phyloP scores from a whole-genome alignment of 352 stramenopile genomes.

The Pythium chondricola region DNA sequence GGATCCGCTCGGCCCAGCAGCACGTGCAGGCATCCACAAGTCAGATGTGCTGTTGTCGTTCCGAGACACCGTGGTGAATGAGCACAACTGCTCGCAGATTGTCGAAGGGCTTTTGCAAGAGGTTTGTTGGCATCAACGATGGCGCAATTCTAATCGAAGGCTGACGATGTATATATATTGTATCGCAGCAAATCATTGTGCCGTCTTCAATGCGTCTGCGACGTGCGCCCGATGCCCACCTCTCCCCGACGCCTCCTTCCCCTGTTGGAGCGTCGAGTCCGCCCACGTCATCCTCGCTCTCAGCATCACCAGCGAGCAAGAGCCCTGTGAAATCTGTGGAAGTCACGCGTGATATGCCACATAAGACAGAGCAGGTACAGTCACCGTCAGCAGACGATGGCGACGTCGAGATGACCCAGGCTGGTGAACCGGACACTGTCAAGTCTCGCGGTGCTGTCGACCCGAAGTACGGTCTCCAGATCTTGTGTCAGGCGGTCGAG shows the following conservation, averaged over 20 bases:
- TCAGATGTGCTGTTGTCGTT: slow-evolving; percentile 79
- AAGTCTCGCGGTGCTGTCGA: slow-evolving; percentile 26
- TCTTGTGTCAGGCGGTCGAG: slow-evolving; percentile 64
- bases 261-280: slow-evolving; percentile 11
- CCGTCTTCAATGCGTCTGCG: slow-evolving; percentile 66
- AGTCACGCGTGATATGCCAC: not conserved
- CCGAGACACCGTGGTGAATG: slow-evolving; percentile 60
- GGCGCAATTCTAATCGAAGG: not conserved
- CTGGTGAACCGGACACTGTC: slow-evolving; percentile 15
- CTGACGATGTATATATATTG: not conserved
- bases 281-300: not conserved
- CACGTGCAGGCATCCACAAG: slow-evolving; percentile 72
- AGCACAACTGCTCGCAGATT: slow-evolving; percentile 69
- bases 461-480: slow-evolving; percentile 74
- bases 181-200: slow-evolving; percentile 42
- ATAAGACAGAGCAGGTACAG: no score
- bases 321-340: slow-evolving; percentile 20
- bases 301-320: not conserved
- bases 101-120: slow-evolving; percentile 75
- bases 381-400: slow-evolving; percentile 49
- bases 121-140: slow-evolving; percentile 24
- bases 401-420: slow-evolving; percentile 55
- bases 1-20: slow-evolving; percentile 51
- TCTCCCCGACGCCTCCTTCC: slow-evolving; percentile 2
- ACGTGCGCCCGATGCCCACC: slow-evolving; percentile 48